Evolutionary conservation across 1,284 basidiomycete genomes (phyloP).

Genomic region (Boletus sp.): DNA sequence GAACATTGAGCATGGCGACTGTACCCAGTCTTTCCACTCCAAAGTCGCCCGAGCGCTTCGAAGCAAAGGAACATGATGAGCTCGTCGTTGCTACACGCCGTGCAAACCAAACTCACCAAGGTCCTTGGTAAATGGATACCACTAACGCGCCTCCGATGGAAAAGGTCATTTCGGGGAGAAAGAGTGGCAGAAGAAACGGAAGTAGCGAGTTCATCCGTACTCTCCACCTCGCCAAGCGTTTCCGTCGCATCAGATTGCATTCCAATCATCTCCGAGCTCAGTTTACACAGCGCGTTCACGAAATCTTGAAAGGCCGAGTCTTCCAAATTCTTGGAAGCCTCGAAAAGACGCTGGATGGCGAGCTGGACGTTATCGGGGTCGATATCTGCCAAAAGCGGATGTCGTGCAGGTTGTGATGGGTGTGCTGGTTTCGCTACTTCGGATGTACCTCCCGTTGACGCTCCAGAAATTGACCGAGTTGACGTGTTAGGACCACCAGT

Average conservation of each 20-base stretch:
- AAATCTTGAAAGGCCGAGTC: conserved; percentile 82
- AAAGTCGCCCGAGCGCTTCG: conserved; percentile 76
- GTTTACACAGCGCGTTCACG: conserved; percentile 74
- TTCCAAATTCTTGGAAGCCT: conserved; percentile 78
- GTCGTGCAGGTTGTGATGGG: conserved; percentile 33
- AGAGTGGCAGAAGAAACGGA: conserved; percentile 34
- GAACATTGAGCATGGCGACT: conserved; percentile 78
- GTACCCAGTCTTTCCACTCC: conserved; percentile 81
- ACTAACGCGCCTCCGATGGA: conserved; percentile 72
- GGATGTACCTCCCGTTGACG: conserved; percentile 16
- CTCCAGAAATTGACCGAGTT: conserved; percentile 38
- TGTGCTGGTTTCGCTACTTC: conserved; percentile 22
- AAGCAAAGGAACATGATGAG: neutral
- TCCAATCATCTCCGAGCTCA: conserved; percentile 87
- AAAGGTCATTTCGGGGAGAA: conserved; percentile 41
- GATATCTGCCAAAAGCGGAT: conserved; percentile 67
- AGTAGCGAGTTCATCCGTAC: conserved; percentile 39
- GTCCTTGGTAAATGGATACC: conserved; percentile 79
- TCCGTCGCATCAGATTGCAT: conserved; percentile 57
- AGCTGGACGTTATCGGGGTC: conserved; percentile 70
- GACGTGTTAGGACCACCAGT: conserved; percentile 29
- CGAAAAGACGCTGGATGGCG: conserved; percentile 79
- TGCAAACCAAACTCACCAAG: conserved; percentile 46
- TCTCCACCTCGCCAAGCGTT: conserved; percentile 35
- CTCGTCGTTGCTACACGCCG: neutral